Percentiles rank a stretch among this genome's conserved stretches.
Evolutionary conservation across 176 grass and related monocot species (phyloP).

Genomic region (Pharus latifolius): DNA sequence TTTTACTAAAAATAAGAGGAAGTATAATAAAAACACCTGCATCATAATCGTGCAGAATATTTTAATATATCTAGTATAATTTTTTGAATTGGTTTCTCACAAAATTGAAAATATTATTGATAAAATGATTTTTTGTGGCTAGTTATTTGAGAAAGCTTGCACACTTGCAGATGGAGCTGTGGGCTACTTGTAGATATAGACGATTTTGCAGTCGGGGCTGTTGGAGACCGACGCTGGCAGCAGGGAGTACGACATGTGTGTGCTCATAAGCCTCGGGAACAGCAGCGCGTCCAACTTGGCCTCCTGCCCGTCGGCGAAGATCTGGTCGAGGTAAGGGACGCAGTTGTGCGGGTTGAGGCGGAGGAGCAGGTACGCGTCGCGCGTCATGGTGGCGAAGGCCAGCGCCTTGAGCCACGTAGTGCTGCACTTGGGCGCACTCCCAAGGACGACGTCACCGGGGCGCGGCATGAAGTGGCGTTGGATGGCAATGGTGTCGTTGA

Average conservation of each 20-base stretch:
- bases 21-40: no score
- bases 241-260: not conserved
- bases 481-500: not conserved
- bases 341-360: not conserved
- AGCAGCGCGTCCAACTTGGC: not conserved
- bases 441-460: not conserved
- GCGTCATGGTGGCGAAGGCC: constrained; percentile 3
- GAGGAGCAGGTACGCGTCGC: not conserved
- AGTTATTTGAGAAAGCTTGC: no score
- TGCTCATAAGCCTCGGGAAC: not conserved
- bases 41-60: no score
- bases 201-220: not conserved
- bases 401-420: constrained; percentile 10
- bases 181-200: not conserved
- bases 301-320: not conserved
- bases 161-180: no score
- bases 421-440: not conserved
- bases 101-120: no score
- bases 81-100: no score
- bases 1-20: no score
- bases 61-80: no score
- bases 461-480: not conserved
- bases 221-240: not conserved
- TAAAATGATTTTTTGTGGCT: no score
- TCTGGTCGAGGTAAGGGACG: not conserved